Percentiles rank a stretch among this genome's conserved stretches.
Conservation (phyloP, 2,329 filamentous ascomycete genomes). For the Cladorrhinum sp. region DNA sequence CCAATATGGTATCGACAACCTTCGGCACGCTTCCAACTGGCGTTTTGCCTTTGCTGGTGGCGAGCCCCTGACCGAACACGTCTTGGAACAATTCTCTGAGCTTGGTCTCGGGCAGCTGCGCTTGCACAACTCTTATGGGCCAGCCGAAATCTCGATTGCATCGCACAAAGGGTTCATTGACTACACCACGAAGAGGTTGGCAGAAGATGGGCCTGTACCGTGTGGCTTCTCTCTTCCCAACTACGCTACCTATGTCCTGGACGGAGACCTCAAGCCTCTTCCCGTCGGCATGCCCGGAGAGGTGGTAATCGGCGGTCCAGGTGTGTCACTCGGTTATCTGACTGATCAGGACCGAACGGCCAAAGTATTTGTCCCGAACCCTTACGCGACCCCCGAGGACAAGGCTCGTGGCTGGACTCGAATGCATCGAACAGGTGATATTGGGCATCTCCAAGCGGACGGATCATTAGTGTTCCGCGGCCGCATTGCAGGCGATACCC, state of each 20-base stretch:
- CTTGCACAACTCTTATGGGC: constrained; percentile 31
- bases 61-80: constrained; percentile 25
- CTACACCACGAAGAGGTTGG: not conserved
- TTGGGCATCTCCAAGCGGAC: constrained; percentile 31
- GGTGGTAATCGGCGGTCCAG: constrained; percentile 37
- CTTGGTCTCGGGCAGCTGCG: constrained; percentile 14
- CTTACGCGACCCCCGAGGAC: constrained; percentile 21
- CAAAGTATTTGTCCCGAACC: constrained; percentile 27
- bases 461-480: constrained; percentile 34
- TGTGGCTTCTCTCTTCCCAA: constrained; percentile 34
- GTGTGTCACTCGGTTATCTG: constrained; percentile 34
- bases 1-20: constrained; percentile 15
- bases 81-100: not conserved
- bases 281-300: constrained; percentile 41
- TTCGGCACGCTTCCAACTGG: constrained; percentile 29
- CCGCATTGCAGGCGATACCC: constrained; percentile 37
- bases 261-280: constrained; percentile 32
- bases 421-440: constrained; percentile 39
- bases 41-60: constrained; percentile 33
- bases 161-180: constrained; percentile 12
- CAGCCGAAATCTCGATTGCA: constrained; percentile 26
- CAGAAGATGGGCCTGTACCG: constrained; percentile 6
- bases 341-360: constrained; percentile 24
- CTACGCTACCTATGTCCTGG: constrained; percentile 38
- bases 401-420: constrained; percentile 20